Evolutionary conservation across 1,284 basidiomycete species (phyloP).

Genomic region (Puccinia novopanici): DNA sequence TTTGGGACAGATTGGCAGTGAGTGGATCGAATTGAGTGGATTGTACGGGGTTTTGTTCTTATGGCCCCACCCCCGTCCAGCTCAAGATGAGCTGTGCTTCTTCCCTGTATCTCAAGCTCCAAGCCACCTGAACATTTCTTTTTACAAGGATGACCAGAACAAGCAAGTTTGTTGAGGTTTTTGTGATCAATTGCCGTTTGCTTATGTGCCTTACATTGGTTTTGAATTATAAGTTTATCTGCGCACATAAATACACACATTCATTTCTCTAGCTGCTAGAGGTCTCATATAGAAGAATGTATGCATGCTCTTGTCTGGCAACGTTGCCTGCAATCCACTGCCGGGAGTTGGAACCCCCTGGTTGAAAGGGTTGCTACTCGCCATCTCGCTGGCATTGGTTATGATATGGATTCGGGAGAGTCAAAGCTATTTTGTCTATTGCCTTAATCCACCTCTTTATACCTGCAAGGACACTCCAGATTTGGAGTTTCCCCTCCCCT

Average conservation of each 20-base stretch:
- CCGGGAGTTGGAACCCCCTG: too few relatives aligned
- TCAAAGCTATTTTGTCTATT: too few relatives aligned
- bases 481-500: too few relatives aligned
- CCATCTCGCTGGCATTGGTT: too few relatives aligned
- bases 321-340: not conserved
- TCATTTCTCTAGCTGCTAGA: not conserved
- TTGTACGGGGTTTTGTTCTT: not conserved
- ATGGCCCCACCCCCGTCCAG: not conserved
- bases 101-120: not conserved
- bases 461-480: too few relatives aligned
- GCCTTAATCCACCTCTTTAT: too few relatives aligned
- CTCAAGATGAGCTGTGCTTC: not conserved
- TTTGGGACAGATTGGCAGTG: slow-evolving; percentile 53
- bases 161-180: not conserved
- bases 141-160: not conserved
- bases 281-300: not conserved
- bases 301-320: not conserved
- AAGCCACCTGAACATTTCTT: not conserved
- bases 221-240: slow-evolving; percentile 6
- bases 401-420: too few relatives aligned
- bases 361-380: too few relatives aligned
- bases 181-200: not conserved
- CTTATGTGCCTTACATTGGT: not conserved
- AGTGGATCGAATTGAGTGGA: slow-evolving; percentile 51
- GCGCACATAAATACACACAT: slow-evolving; percentile 4